Percentiles rank a stretch among this genome's conserved stretches.
Conservation (phyloP, 495 filamentous ascomycete species). For the Trypethelium eluteriae region DNA sequence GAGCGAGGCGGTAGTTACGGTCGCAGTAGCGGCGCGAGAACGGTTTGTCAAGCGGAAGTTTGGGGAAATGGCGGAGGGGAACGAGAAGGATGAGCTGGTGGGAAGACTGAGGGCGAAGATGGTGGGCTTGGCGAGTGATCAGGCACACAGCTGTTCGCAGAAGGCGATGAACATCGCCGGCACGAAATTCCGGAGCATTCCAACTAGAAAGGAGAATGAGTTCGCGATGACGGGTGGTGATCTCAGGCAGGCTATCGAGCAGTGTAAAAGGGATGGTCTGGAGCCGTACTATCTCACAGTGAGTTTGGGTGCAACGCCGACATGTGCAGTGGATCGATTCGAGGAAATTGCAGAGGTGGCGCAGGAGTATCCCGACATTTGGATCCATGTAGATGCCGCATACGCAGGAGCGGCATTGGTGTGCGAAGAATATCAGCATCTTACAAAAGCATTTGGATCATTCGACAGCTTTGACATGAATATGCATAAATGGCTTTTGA, state of each 20-base stretch:
- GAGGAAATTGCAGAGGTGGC: constrained; percentile 58
- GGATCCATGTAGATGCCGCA: constrained; percentile 95
- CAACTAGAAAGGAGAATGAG: constrained; percentile 51
- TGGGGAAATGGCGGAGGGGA: constrained; percentile 11
- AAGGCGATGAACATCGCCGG: constrained; percentile 86
- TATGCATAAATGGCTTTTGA: constrained; percentile 96
- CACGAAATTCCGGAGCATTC: constrained; percentile 62
- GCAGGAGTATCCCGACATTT: constrained; percentile 58
- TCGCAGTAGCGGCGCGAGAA: constrained; percentile 84
- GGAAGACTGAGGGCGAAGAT: constrained; percentile 56
- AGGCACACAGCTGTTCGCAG: constrained; percentile 73
- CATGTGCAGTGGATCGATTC: constrained; percentile 81
- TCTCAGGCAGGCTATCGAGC: constrained; percentile 53
- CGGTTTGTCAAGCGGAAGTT: constrained; percentile 43
- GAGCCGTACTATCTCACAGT: constrained; percentile 80
- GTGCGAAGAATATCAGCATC: constrained; percentile 68
- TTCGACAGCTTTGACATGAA: constrained; percentile 92
- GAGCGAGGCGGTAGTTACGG: constrained; percentile 77
- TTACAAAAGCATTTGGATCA: constrained; percentile 51
- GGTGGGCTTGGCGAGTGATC: constrained; percentile 72
- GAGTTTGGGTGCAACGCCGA: constrained; percentile 81
- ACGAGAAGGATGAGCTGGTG: constrained; percentile 28
- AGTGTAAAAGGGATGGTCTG: constrained; percentile 55
- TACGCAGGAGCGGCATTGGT: constrained; percentile 84
- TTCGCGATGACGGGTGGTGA: constrained; percentile 63